phyloP scores from a whole-genome alignment of 306 rosid species.

The apple (Malus domestica) region DNA sequence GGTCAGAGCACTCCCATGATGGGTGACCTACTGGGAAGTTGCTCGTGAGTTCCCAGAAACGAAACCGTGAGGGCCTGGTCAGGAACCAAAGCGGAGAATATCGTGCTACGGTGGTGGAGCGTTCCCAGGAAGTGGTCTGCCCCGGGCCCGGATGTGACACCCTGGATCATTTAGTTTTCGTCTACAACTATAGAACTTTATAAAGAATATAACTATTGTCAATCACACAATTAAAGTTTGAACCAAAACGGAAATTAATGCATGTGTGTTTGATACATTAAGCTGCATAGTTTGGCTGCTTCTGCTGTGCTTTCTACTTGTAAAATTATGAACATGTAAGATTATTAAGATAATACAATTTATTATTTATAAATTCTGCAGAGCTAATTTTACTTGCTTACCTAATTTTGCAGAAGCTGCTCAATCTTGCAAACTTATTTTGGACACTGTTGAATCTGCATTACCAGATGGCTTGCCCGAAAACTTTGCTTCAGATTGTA shows the following conservation, averaged over 20 bases:
- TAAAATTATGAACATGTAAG: not conserved
- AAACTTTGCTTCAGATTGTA: conserved; percentile 54
- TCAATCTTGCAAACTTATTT: conserved; percentile 64
- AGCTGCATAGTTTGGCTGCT: not conserved
- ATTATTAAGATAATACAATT: not conserved
- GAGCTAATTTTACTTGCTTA: conserved; percentile 1
- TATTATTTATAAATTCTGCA: not conserved
- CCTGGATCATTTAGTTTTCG: not conserved
- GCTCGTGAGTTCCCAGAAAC: no score
- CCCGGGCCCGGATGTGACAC: no score
- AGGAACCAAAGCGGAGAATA: no score
- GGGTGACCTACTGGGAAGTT: no score
- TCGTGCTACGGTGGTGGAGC: no score
- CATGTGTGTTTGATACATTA: not conserved
- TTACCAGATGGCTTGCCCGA: conserved; percentile 78
- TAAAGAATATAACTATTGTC: not conserved
- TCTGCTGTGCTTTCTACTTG: not conserved
- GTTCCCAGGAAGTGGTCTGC: no score
- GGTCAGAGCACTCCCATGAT: no score
- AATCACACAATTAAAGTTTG: not conserved
- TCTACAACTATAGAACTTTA: not conserved
- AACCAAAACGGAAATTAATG: not conserved
- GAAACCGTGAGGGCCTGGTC: no score
- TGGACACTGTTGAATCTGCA: conserved; percentile 78
- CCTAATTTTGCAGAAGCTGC: conserved; percentile 67